Evolutionary conservation across 495 filamentous ascomycete species (phyloP), one percentile per base, ranked within the genome.

Genomic region (Penicillium flavigenum): DNA sequence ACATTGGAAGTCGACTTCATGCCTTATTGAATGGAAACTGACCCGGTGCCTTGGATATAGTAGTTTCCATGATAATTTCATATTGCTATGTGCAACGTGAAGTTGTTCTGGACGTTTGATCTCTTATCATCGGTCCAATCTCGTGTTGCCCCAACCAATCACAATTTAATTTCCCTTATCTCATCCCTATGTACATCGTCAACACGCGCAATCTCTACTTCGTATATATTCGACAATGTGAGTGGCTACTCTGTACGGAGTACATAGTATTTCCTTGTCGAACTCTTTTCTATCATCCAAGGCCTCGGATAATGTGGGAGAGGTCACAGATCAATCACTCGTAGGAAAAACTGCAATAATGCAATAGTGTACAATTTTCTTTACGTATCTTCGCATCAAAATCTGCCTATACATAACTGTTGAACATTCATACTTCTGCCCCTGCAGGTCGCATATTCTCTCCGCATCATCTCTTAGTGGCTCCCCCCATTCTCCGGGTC

Each of bases 51-150:
- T 39, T 34, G n/a, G n/a, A 39, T n/a, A 39, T 39, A 39, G 6
- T n/a, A n/a, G 16, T n/a, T 8, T n/a, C 36, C 36, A n/a, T 34
- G 4, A 12, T 12, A 34, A 12, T 34, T 6, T 14, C 5, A 38
- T 43, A 22, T 43, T 20, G 19, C 9, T 12, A 19, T 48, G 46
- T 43, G 27, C 5, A 34, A 48, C 8, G 14, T 26, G 48, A 51
- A 24, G 20, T 20, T 22, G 47, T 39, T 29, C 10, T 14, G 50
- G 24, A 19, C n/a, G n/a, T 29, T 31, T 38, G 34, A 41, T 32
- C 44, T 54, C 59, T 62, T 62, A 64, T 62, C 59, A 58, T 19
- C 19, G n/a, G 16, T 12, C 10, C 10, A 14, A 29, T 44, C 22
- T 16, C 16, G 54, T 41, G 46, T 48, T 19, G 29, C 4, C 10